Evolutionary conservation across 352 stramenopile genomes (phyloP), one percentile per base, ranked within the genome.

Genomic region (Phytophthora cajani): DNA sequence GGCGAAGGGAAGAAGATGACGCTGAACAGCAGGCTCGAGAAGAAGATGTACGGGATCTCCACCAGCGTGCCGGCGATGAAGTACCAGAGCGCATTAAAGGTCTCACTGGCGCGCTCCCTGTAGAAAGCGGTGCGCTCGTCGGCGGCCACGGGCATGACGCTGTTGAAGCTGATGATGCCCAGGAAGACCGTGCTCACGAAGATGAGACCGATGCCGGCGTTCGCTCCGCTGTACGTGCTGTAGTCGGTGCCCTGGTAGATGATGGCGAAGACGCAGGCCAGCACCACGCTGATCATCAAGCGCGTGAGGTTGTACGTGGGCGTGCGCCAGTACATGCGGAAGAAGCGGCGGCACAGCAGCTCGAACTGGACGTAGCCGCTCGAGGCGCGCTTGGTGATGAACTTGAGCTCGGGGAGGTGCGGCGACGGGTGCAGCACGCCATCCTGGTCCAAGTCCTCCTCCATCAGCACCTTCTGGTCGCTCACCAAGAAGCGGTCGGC

Each of bases 151-250:
- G 59, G 67, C 60, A 74, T 74, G 38, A 74, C 67, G 23, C 60
- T 74, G 54, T 74, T 74, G 30, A 74, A 55, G 16, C 57, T 53
- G 54, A 73, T 73, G 16, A 73, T 36, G 9, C 82, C 81, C 32
- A 94, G 78, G 66, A 98, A 98, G 58, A 95, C 51, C 10, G 91
- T 88, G 19, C 82, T 88, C 2, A 93, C 69, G 75, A 96, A 98
- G 49, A 97, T 91, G 10, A 96, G 80, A 61, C 88, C 86, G 12
- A 98, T 61, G n/a, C 80, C 84, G 5, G 72, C 33, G 55, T 82
- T 88, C 2, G 69, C 69, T 12, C 79, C 78, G 2, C 49, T 72
- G 71, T 79, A 88, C 19, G 75, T 84, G 25, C 80, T 76, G 19
- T 51, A 51, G 19, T 51, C n/a, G 19, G 19, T 51, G 1, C 44